These are phyloP conservation scores for Polychytrium aggregatum DNA, from an alignment of 192 early-diverging fungal species.

Conservation along the genomic window DNA sequence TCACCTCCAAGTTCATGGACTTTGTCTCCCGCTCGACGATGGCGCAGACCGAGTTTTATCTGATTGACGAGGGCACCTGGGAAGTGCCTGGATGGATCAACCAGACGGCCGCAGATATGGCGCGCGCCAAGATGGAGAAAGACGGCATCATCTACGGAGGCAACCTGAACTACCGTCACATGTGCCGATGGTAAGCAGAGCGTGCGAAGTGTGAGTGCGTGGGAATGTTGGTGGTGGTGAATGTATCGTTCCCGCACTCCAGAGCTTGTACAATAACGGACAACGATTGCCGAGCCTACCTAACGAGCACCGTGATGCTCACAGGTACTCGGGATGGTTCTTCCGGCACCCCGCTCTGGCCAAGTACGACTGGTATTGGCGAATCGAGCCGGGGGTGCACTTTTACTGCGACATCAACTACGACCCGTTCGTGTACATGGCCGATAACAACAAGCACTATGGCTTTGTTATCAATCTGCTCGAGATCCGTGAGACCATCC, in stretches of 20 bases:
- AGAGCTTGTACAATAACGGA: not conserved
- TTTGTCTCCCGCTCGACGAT: conserved; percentile 2
- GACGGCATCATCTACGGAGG: conserved; percentile 59
- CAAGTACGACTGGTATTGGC: conserved; percentile 72
- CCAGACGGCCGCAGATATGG: conserved; percentile 45
- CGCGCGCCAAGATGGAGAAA: conserved; percentile 38
- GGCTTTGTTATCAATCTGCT: conserved; percentile 64
- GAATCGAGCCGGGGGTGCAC: conserved; percentile 69
- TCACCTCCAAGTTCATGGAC: conserved; percentile 54
- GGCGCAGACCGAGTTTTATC: conserved; percentile 36
- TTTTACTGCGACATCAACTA: conserved; percentile 72
- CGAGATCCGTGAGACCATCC: conserved; percentile 56
- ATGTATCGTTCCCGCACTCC: conserved; percentile 22
- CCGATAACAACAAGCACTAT: conserved; percentile 59
- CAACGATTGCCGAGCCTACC: not conserved
- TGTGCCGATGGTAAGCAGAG: too few species aligned
- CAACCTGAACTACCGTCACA: conserved; percentile 71
- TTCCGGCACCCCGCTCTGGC: conserved; percentile 57
- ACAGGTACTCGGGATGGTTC: conserved; percentile 59
- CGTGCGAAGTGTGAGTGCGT: too few species aligned
- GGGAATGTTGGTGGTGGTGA: too few species aligned
- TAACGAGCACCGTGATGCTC: too few species aligned
- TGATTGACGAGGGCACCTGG: conserved; percentile 63
- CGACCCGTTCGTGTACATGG: conserved; percentile 71
- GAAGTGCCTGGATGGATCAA: conserved; percentile 62